Evolutionary conservation across 164 flowering plant species (phyloP).

Genomic region (Umbilicus rupestris): DNA sequence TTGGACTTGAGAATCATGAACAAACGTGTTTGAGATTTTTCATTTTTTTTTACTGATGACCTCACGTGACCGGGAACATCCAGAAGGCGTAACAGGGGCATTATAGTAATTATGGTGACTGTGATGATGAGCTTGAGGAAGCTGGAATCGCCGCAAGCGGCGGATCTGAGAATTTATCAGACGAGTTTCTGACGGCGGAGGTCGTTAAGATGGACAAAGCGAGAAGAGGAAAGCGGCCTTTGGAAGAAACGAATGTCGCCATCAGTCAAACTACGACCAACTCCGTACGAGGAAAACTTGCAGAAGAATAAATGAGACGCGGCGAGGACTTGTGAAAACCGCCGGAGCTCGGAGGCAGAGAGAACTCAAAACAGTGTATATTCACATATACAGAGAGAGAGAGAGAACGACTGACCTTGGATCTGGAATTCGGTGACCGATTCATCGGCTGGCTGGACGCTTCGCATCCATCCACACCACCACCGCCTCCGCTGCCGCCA

Average conservation of each 20-base stretch:
- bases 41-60: background rate
- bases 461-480: background rate
- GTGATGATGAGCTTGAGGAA: background rate
- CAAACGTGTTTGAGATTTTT: background rate
- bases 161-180: background rate
- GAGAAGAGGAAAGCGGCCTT: too few relatives aligned
- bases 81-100: background rate
- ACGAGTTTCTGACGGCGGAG: background rate
- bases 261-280: too few relatives aligned
- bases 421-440: background rate
- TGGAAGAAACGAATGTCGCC: too few relatives aligned
- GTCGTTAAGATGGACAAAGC: background rate
- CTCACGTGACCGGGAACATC: background rate
- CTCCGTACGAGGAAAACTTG: too few relatives aligned
- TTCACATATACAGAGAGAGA: too few relatives aligned
- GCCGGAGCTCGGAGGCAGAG: too few relatives aligned
- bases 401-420: background rate
- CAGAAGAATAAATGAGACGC: too few relatives aligned
- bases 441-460: background rate
- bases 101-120: background rate
- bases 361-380: too few relatives aligned
- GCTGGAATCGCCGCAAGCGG: background rate
- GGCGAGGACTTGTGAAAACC: too few relatives aligned
- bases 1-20: background rate
- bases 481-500: background rate